Percentiles rank a stretch among this genome's conserved stretches.
These are phyloP conservation scores for Phaeosphaeriaceae sp. DNA, from an alignment of 2,329 filamentous ascomycete genomes.

Conservation along the genomic window DNA sequence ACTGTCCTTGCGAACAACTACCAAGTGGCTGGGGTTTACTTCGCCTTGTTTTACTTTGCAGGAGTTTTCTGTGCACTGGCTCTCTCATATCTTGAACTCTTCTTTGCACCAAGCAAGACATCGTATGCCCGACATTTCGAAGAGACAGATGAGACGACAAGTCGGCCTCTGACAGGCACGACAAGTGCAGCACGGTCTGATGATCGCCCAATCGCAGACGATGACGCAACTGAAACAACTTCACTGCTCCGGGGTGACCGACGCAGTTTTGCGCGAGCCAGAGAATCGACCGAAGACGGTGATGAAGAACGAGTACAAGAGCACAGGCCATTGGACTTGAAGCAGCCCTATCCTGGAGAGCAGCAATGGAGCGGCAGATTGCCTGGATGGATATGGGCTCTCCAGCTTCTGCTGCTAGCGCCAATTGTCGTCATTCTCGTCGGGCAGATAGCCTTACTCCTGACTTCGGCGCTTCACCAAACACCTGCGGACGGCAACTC, in stretches of 20 bases:
- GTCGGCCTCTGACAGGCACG: constrained; percentile 42
- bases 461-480: constrained; percentile 76
- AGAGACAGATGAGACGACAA: constrained; percentile 32
- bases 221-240: constrained; percentile 62
- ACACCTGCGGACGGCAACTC: constrained; percentile 84
- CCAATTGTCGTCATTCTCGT: constrained; percentile 80
- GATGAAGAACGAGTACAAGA: constrained; percentile 40
- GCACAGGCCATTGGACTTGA: constrained; percentile 43
- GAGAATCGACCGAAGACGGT: constrained; percentile 49
- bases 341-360: constrained; percentile 68
- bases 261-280: constrained; percentile 64
- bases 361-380: constrained; percentile 84
- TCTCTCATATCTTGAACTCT: constrained; percentile 80
- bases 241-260: constrained; percentile 61
- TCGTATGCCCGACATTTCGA: constrained; percentile 68
- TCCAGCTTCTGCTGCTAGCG: constrained; percentile 82
- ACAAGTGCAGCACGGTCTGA: constrained; percentile 39
- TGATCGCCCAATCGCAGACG: constrained; percentile 41
- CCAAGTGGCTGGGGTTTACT: constrained; percentile 78
- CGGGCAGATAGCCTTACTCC: constrained; percentile 76
- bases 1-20: constrained; percentile 80
- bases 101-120: constrained; percentile 73
- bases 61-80: constrained; percentile 76
- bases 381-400: constrained; percentile 83
- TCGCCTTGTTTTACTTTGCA: constrained; percentile 80